Evolutionary conservation across 2,329 filamentous ascomycete genomes (phyloP), one percentile per base, ranked within the genome.

Genomic region (Aureobasidium pullulans): DNA sequence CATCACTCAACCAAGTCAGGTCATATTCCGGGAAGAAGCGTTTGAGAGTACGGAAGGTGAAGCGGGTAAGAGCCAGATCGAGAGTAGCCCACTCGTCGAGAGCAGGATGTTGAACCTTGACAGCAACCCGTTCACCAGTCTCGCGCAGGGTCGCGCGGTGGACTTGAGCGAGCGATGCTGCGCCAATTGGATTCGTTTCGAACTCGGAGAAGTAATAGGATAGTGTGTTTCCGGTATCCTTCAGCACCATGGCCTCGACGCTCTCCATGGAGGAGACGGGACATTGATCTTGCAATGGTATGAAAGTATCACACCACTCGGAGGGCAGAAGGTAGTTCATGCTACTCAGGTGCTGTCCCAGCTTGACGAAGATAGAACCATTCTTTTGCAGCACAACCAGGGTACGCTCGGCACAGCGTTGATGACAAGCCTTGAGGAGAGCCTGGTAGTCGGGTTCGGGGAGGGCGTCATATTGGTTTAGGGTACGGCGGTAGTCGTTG

Each of bases 11-110:
- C 94, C 94, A 99, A 69, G 96, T 92, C 31, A 99, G 80, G 72
- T 99, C 94, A 72, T 99, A 99, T 67, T 97, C 92, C 2, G 95
- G 95, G 70, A 99, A 99, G 79, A 93, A 96, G 61, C 84, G 83
- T 74, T 96, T 96, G 62, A 99, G 77, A 0, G 87, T 94, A 10
- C 86, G 85, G 73, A 99, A 99, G 0, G 92, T 95, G 68, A 94
- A 95, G 39, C 83, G 79, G 5, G 94, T 99, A 62, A 99, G 78
- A 2, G 86, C 84, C 64, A 97, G 80, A 72, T 99, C 94, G 10
- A 99, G 79, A 29, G 86, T 88, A 15, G 90, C 88, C 90, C 91
- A 99, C 73, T 95, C 88, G 62, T 91, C 89, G 59, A 99, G 77
- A 4, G 84, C 82, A 1, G 94, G 94, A 74, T 99, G 94, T 71